Evolutionary conservation across 192 early-diverging fungal species (phyloP), one percentile per base, ranked within the genome.

Genomic region (Umbelopsis sp.): DNA sequence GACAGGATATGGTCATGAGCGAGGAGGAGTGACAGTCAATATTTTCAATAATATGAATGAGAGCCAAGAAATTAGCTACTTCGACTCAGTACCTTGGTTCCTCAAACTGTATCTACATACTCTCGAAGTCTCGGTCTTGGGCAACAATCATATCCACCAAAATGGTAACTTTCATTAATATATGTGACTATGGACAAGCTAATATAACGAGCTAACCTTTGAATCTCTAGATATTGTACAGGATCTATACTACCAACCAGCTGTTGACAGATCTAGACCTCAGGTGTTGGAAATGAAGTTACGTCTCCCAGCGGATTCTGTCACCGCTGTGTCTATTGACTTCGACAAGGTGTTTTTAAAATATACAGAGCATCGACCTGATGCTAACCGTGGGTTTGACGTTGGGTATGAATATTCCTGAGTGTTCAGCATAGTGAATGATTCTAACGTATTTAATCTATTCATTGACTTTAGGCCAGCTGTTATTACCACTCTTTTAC

Each of bases 341-440:
- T 97, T 96, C 76, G 97, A 98, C 76, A 94, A 93, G 76, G 90
- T 93, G 4, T 96, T 96, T 70, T 81, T 99, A 53, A 94, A 94
- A 75, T 98, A 97, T 76, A 95, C 94, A 0, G 96, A 99, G 80
- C 95, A 98, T 73, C 93, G 92, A 44, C 96, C 97, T 4, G 97
- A 99, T 77, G 94, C 96, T 20, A 96, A 96, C 79, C 88, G 96
- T 49, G 97, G 97, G 0, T 97, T 98, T 74, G 96, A 96, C 70
- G 85, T 97, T 34, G 94, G 95, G 79, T 76, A 80, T 72, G 32
- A 56, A 10, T n/a, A n/a, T n/a, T n/a, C 44, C 34, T 36, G 45
- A 36, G 31, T 50, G 29, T 29, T 44, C n/a, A 62, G n/a, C n/a
- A n/a, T n/a, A n/a, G n/a, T 43, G 22, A 50, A 26, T 36, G 24